Base-by-base conservation (phyloP, 306 rosid species). In the Cucurbita pepo region DNA sequence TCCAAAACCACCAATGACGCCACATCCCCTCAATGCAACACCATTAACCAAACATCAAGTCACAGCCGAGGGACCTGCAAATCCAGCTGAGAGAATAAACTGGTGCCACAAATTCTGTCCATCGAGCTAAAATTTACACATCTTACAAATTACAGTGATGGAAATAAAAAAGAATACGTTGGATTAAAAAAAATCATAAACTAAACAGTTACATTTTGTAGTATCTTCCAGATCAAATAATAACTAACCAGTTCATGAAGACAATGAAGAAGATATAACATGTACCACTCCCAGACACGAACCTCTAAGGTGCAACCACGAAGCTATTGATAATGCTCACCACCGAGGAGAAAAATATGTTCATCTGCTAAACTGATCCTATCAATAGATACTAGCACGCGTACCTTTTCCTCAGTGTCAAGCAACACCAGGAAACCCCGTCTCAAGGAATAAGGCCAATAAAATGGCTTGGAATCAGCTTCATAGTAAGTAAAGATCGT, bases 1-100 rank as follows among this genome's bases (percentile, higher is more conserved):
- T n/a, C 97, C 97, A 21, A 97, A 94, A 78, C 97, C 98, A 64
- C 91, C 95, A 36, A 94, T 94, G 53, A 86, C 83, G 45, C 95
- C 97, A 59, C 62, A 22, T 6, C 96, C 97, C 82, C 82, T 2
- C 78, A 90, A 90, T 77, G 79, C 64, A 77, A 82, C 82, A 66
- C 87, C 84, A 1, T 77, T 73, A 53, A 88, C 75, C 72, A 83
- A 74, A 88, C 89, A 19, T 77, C 86, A 22, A 87, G 97, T 96
- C 98, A 87, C 61, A 75, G 62, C 53, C 86, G 86, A 44, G 79
- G 73, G 5, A 76, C 21, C 86, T 86, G n/a, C 92, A 83, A 87
- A 90, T 90, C 98, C 95, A 90, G 70, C 79, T 71, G 53, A 72
- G 66, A 16, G 94, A 96, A 59, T 90, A 92, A 63, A 78, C 84